Base-by-base conservation (phyloP, 2,329 filamentous ascomycete species). In the Xylaria sp. region DNA sequence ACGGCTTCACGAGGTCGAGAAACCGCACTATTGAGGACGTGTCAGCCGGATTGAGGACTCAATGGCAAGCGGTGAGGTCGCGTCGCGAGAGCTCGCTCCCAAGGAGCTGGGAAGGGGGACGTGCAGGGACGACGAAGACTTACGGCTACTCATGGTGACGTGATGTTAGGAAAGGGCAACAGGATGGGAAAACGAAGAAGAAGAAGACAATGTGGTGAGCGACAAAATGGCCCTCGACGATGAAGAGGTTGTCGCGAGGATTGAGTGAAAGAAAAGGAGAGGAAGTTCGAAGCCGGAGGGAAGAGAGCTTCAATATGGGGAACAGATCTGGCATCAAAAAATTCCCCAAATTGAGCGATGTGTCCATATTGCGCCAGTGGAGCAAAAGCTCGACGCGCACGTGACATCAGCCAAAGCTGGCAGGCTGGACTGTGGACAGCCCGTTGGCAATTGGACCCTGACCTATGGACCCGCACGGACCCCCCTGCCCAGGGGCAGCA, bases 1-100 rank as follows among this genome's bases (percentile, higher is more conserved):
- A 99, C 73, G 94, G 94, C 81, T 99, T 99, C 82, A 99, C 94
- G 76, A 97, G 86, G 80, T 99, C 94, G 82, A 99, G 93, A 76
- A 99, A 99, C 76, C 94, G 92, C 79, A 99, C 93, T 97, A 70
- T 55, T 37, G 49, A 50, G 53, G 34, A 50, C 21, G 48, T 5
- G 61, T 72, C 55, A 67, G 66, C 42, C 44, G 54, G 11, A 43
- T 26, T 54, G 9, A 26, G 52, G 38, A 44, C 20, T 55, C 61
- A 61, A 64, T 61, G 59, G 62, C 60, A 59, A 17, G n/a, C n/a
- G 37, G 38, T 39, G 9, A 44, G 42, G 47, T 59, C 64, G 54
- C 58, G 55, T 63, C 52, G 52, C 44, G 44, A 53, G 50, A 41
- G 40, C 39, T 39, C 26, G 47, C 38, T 40, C 37, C 21, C 18